Conservation (phyloP, 2,329 filamentous ascomycete genomes). For the Alternaria brassicicola region DNA sequence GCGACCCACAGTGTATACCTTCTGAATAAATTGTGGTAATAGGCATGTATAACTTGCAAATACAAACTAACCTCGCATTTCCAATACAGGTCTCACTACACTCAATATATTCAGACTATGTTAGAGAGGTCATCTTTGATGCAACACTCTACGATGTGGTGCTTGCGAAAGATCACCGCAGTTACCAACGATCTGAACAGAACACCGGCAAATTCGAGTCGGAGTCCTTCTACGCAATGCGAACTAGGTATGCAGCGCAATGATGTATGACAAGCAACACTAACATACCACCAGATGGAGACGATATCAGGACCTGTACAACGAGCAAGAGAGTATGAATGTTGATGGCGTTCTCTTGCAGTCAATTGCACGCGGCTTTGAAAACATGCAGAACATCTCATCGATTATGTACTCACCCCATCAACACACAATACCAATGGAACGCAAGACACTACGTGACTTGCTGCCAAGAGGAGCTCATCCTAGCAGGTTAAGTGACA, state of each 20-base stretch:
- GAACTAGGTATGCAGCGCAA: conserved; percentile 9
- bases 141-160: conserved; percentile 28
- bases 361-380: conserved; percentile 28
- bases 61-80: background rate
- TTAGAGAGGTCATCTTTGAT: conserved; percentile 43
- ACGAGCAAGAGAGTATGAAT: conserved; percentile 38
- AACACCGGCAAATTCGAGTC: conserved; percentile 8
- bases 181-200: conserved; percentile 13
- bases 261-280: background rate
- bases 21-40: background rate
- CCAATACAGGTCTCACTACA: conserved; percentile 19
- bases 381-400: conserved; percentile 32
- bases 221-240: conserved; percentile 20
- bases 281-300: conserved; percentile 26
- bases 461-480: conserved; percentile 24
- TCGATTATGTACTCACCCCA: conserved; percentile 35
- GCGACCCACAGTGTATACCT: background rate
- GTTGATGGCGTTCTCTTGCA: conserved; percentile 30
- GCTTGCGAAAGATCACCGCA: conserved; percentile 19
- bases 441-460: conserved; percentile 26
- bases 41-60: background rate
- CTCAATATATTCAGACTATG: conserved; percentile 30
- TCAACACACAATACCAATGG: conserved; percentile 28
- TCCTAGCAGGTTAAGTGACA: background rate
- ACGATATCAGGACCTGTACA: conserved; percentile 30